phyloP scores from a whole-genome alignment of 129 eudicot species.

The Helianthus annuus region HanXRQr2.0-SUNRISE NC_035441.2:187802427-187802926 shows the following conservation, averaged over 20 bases:
- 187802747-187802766: constrained; percentile 38
- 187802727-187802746: constrained; percentile 48
- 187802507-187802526: constrained; percentile 20
- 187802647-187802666: constrained; percentile 24
- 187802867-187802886: neutral
- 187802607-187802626: constrained; percentile 23
- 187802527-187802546: constrained; percentile 22
- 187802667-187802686: constrained; percentile 47
- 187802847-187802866: constrained; percentile 16
- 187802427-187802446: constrained; percentile 24
- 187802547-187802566: constrained; percentile 35
- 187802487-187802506: constrained; percentile 26
- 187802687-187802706: constrained; percentile 74
- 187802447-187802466: constrained; percentile 28
- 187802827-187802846: constrained; percentile 49
- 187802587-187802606: constrained; percentile 31
- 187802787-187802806: constrained; percentile 38
- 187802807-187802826: constrained; percentile 32
- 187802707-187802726: constrained; percentile 84
- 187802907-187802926: no score
- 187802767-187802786: constrained; percentile 34
- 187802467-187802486: constrained; percentile 30
- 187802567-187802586: constrained; percentile 21
- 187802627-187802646: constrained; percentile 26
- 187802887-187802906: neutral